phyloP scores from a whole-genome alignment of 23 red algal genomes.

The Chondrus crispus region DNA sequence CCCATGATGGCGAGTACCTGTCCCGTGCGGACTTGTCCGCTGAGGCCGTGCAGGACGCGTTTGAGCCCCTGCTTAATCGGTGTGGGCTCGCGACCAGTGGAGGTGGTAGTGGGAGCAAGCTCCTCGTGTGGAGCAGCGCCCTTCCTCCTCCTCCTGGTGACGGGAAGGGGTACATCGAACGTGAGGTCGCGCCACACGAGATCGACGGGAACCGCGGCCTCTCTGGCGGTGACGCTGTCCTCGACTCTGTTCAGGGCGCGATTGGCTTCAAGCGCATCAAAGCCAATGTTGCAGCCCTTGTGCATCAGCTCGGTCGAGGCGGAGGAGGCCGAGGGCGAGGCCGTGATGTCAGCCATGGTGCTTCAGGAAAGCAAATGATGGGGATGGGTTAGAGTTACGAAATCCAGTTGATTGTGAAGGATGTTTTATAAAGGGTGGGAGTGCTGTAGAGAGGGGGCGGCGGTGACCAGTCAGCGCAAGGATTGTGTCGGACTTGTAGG shows the following conservation, averaged over 20 bases:
- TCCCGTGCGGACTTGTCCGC: conserved; percentile 53
- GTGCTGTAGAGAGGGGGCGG: no score
- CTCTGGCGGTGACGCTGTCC: conserved; percentile 44
- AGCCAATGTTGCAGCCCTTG: background rate
- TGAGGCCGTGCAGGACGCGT: conserved; percentile 41
- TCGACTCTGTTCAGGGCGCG: background rate
- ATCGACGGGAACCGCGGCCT: conserved; percentile 30
- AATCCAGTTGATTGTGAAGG: no score
- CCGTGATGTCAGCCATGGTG: no score
- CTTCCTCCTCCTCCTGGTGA: background rate
- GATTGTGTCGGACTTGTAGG: no score
- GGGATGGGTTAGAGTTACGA: no score
- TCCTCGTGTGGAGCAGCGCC: background rate
- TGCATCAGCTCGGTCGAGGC: background rate
- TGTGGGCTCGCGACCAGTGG: background rate
- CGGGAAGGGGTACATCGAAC: conserved; percentile 25
- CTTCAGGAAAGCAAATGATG: no score
- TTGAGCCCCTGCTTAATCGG: conserved; percentile 17
- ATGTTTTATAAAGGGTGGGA: no score
- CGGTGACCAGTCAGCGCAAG: no score
- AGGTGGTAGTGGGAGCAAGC: background rate
- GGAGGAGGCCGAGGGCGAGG: no score
- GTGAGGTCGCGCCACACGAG: conserved; percentile 56
- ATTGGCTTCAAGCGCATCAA: conserved; percentile 31
- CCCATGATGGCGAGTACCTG: conserved; percentile 77